Base-by-base conservation (phyloP, 345 rosid species). In the Euphorbia pulcherrima region DNA sequence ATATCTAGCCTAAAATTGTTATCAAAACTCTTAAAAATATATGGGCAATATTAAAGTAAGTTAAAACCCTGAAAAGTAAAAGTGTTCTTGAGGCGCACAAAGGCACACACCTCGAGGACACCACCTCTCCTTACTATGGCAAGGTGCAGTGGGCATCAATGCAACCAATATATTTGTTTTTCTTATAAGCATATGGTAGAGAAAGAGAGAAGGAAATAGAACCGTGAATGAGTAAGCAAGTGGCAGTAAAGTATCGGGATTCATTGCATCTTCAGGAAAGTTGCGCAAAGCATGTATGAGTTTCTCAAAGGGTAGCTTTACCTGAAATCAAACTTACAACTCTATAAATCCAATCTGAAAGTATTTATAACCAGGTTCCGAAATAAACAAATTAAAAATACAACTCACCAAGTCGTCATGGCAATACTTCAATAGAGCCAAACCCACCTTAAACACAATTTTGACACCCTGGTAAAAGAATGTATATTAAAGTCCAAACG, bases 331-430 rank as follows among this genome's bases (percentile, higher is more conserved):
- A 62, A 2, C 37, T 21, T 27, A 60, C 11, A 4, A 68, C 46
- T 14, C 10, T 48, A 6, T 40, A 64, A 40, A 68, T 68, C 39
- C 68, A 24, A 59, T 62, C 26, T 51, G 48, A 47, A 4, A 27
- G 6, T n/a, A 29, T 27, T 4, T 67, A 13, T 2, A 20, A 64
- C 28, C 21, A 20, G 13, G 4, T 64, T 57, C 47, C 65, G 46
- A 11, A 62, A 30, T 56, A 56, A 69, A 62, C 27, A 68, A 21
- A 5, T 18, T 8, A 46, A 26, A 60, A 30, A 55, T 66, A 70
- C n/a, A n/a, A n/a, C 83, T 77, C 67, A 95, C 90, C 93, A 95
- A 80, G 71, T 90, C 97, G 74, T 92, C 93, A 71, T 95, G 99
- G 84, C 97, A 82, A 70, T 83, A 84, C 79, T 61, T 73, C 18